Evolutionary conservation across 768 basidiomycete species (phyloP).

Genomic region (Kwoniella europaea): DNA sequence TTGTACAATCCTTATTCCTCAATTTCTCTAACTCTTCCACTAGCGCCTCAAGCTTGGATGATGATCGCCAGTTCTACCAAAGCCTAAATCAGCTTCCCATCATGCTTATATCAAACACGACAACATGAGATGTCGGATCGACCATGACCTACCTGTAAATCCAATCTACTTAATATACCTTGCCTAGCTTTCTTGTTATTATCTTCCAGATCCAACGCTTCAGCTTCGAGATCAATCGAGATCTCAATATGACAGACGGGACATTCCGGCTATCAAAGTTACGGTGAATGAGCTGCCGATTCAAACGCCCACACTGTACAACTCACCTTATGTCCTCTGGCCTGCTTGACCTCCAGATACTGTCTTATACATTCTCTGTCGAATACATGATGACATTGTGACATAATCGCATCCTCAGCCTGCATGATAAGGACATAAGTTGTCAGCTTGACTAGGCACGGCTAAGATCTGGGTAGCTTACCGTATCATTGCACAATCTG

Average conservation of each 20-base stretch:
- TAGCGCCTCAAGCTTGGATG: constrained; percentile 96
- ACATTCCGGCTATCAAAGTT: constrained; percentile 72
- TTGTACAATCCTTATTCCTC: constrained; percentile 80
- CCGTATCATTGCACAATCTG: constrained; percentile 93
- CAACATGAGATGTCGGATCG: too few relatives aligned
- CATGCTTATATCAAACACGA: too few relatives aligned
- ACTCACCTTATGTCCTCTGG: constrained; percentile 63
- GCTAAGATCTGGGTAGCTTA: constrained; percentile 23
- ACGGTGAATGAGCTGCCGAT: not conserved
- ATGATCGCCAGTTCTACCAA: constrained; percentile 77
- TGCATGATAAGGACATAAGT: constrained; percentile 6
- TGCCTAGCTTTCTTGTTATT: constrained; percentile 67
- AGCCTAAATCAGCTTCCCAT: not conserved
- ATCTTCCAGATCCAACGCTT: constrained; percentile 82
- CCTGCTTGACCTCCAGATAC: constrained; percentile 75
- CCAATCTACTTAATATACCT: constrained; percentile 88
- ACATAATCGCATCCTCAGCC: constrained; percentile 91
- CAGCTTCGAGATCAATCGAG: constrained; percentile 94
- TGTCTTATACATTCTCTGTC: constrained; percentile 95
- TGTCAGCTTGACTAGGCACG: not conserved
- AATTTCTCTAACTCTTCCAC: constrained; percentile 90
- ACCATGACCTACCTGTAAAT: constrained; percentile 65
- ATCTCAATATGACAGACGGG: constrained; percentile 91
- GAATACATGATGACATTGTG: constrained; percentile 91
- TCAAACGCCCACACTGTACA: not conserved